Base-by-base conservation (phyloP, 2,329 filamentous ascomycete species). In the Pestalotiopsis sp. region DNA sequence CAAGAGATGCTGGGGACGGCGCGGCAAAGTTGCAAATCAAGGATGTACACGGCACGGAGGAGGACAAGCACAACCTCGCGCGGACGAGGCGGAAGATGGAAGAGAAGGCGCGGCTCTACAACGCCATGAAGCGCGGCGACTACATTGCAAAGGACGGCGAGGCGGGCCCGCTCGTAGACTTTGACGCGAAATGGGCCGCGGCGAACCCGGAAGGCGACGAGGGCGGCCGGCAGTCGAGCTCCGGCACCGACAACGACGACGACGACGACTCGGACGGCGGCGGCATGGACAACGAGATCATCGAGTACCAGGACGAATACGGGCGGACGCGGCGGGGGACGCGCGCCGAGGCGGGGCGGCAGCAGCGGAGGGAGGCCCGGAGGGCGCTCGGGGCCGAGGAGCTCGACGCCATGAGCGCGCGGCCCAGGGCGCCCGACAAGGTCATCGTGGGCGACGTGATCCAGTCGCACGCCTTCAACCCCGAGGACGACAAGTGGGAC, bases 181-280 rank as follows among this genome's bases (percentile, higher is more conserved):
- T 99, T 80, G 96, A 98, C 80, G 87, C 92, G 70, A 99, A 98
- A 82, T 98, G 96, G 95, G 94, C 92, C 0, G 93, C 97, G 77
- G 82, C 84, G 27, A 84, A 90, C 67, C 91, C 92, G 72, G 89
- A 74, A 62, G 77, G 79, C 77, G 70, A 79, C 27, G 77, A 78
- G n/a, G 72, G 77, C 1, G 71, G 75, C 13, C 78, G 80, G 11
- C 73, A 76, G 7, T 77, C 64, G 63, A 76, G 23, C 57, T 77
- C 77, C 64, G 90, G 91, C 68, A 92, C 91, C 70, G 84, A 89
- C 52, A 90, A 93, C 73, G 89, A 93, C 71, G 20, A 23, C 20
- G 90, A 81, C n/a, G 73, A 74, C 66, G 81, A 84, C 68, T 74
- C 82, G 6, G 80, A 79, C 2, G 80, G 82, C 1, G 80, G 80